Conservation (phyloP, 1,139 yeast species). For the Eremothecium sinecaudum region DNA sequence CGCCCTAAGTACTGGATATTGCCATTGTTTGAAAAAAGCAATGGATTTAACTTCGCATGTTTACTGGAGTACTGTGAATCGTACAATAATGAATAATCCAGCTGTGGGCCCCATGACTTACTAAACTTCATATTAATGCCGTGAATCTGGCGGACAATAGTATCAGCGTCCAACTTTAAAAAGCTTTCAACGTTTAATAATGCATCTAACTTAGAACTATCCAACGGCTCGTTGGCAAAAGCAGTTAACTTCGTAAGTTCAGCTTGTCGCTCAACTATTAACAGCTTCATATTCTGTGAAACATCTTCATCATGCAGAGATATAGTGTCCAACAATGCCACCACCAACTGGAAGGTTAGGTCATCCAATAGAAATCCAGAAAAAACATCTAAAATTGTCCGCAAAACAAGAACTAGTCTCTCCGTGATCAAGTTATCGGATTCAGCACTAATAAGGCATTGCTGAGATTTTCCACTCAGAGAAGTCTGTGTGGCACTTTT, state of each 20-base stretch:
- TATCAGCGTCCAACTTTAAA: constrained; percentile 41
- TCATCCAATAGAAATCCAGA: constrained; percentile 49
- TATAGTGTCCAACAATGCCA: constrained; percentile 38
- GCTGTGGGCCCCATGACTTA: constrained; percentile 64
- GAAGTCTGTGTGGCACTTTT: constrained; percentile 14
- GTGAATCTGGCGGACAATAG: constrained; percentile 48
- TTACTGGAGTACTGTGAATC: constrained; percentile 33
- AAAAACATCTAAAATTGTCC: constrained; percentile 38
- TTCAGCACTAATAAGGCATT: constrained; percentile 25
- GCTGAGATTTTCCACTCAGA: constrained; percentile 9
- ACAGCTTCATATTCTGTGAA: constrained; percentile 36
- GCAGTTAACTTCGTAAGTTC: constrained; percentile 33
- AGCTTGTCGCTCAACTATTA: constrained; percentile 36
- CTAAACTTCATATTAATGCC: constrained; percentile 49
- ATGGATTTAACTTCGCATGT: constrained; percentile 34
- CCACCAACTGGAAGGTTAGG: constrained; percentile 37
- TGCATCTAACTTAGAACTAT: constrained; percentile 14
- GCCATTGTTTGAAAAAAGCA: constrained; percentile 56
- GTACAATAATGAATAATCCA: constrained; percentile 50
- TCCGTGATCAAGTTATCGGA: constrained; percentile 35
- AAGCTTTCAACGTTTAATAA: constrained; percentile 32
- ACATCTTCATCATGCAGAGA: constrained; percentile 40
- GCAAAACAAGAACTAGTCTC: constrained; percentile 39
- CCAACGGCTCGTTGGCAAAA: constrained; percentile 12
- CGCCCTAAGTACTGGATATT: constrained; percentile 74